phyloP scores from a whole-genome alignment of 495 filamentous ascomycete species.

The Gamarada debralockiae region DNA sequence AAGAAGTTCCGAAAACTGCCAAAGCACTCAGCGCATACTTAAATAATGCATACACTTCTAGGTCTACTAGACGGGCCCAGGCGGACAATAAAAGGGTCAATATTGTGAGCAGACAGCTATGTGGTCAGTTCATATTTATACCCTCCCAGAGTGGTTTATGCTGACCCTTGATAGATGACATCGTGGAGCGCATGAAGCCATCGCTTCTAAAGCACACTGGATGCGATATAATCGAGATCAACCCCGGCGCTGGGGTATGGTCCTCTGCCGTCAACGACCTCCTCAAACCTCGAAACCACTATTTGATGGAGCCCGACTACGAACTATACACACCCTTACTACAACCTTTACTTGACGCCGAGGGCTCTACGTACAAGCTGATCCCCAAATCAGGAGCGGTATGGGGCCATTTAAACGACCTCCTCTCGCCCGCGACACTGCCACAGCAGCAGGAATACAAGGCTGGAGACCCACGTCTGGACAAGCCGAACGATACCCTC shows the following conservation, averaged over 20 bases:
- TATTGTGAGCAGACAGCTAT: slow-evolving; percentile 56
- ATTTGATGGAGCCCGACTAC: slow-evolving; percentile 68
- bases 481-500: slow-evolving; percentile 57
- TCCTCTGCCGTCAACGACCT: slow-evolving; percentile 70
- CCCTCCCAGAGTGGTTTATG: neutral
- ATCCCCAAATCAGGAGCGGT: slow-evolving; percentile 43
- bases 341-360: slow-evolving; percentile 52
- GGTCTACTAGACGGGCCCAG: neutral
- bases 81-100: slow-evolving; percentile 37
- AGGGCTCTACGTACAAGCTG: slow-evolving; percentile 51
- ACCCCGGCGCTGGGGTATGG: slow-evolving; percentile 71
- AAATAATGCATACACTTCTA: no score
- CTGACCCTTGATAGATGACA: slow-evolving; percentile 37
- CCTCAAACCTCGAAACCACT: slow-evolving; percentile 72
- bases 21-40: no score
- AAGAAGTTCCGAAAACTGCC: no score
- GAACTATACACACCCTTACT: slow-evolving; percentile 53
- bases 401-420: slow-evolving; percentile 44
- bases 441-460: slow-evolving; percentile 41
- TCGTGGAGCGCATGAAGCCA: slow-evolving; percentile 49
- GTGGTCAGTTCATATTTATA: slow-evolving; percentile 43
- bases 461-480: slow-evolving; percentile 23
- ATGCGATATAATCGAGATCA: slow-evolving; percentile 80
- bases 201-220: slow-evolving; percentile 59
- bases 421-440: slow-evolving; percentile 41